Evolutionary conservation across 352 stramenopile genomes (phyloP), one percentile per base, ranked within the genome.

Genomic region (Pythium oligandrum): DNA sequence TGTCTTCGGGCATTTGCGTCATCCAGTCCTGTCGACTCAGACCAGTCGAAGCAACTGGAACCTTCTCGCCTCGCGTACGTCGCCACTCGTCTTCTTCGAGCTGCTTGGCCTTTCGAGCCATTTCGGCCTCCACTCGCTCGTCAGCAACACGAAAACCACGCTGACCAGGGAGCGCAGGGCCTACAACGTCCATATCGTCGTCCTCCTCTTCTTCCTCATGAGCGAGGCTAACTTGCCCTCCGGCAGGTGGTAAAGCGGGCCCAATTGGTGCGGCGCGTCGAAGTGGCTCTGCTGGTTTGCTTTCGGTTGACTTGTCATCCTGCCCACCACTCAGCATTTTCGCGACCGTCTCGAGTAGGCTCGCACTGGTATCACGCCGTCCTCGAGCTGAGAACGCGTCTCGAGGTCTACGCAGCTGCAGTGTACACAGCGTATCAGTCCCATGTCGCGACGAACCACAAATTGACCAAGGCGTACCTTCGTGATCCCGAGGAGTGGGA

Each of bases 1-100:
- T 83, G 64, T 73, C 83, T 45, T 88, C 71, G 9, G 82, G 80
- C 78, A 92, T 90, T 55, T 88, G 76, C 1, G 78, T 91, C 84
- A 95, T 95, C 84, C 84, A 95, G 33, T 82, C 77, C 64, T 93
- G 71, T 34, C 82, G 78, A 3, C 43, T 54, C 10, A 44, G 5
- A 8, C 44, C 43, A 0, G 36, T 4, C 17, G 51, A 9, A 1
- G 37, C 35, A 4, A 31, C 8, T 3, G 36, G 7, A 5, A 48
- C 45, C 6, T 31, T 36, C n/a, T 71, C 50, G 1, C 56, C 72
- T 30, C 68, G 54, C 11, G 64, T 66, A 43, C 64, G 62, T 4
- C 87, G 66, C 80, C 84, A 91, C 54, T 86, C 70, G 35, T 87
- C 71, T 48, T 88, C 71, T 46, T 87, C 63, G 36, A 93, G 56